Conservation (phyloP, 805 yeast species). For the Priceomyces medius region DNA sequence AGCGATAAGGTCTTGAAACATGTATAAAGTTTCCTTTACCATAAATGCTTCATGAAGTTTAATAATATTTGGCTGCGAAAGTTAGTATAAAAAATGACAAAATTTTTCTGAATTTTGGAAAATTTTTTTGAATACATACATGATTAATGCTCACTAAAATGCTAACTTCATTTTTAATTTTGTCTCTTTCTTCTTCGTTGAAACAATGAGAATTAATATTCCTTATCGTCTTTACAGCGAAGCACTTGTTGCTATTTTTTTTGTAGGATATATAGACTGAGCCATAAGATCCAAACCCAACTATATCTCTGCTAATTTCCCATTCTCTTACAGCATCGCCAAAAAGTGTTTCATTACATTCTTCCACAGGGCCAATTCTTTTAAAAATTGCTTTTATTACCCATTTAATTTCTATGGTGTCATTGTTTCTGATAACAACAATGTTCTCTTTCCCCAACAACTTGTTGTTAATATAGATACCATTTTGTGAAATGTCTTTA, state of each 20-base stretch:
- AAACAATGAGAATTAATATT: background rate
- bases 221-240: constrained; percentile 50
- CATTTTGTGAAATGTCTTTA: constrained; percentile 52
- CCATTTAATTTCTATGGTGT: constrained; percentile 36
- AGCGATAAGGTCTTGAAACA: constrained; percentile 49
- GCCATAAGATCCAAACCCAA: constrained; percentile 63
- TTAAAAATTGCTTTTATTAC: constrained; percentile 5
- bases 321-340: constrained; percentile 23
- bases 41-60: constrained; percentile 38
- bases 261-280: constrained; percentile 42
- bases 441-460: constrained; percentile 28
- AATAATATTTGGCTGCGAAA: constrained; percentile 47
- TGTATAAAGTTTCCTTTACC: constrained; percentile 31
- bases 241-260: constrained; percentile 24
- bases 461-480: constrained; percentile 44
- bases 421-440: constrained; percentile 36
- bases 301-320: constrained; percentile 38
- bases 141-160: constrained; percentile 40
- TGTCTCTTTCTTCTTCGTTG: background rate
- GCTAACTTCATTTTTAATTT: constrained; percentile 36
- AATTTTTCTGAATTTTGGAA: background rate
- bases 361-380: background rate
- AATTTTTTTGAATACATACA: constrained; percentile 23
- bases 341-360: background rate
- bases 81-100: background rate